Evolutionary conservation across 2,329 filamentous ascomycete species (phyloP).

Genomic region (Stemphylium vesicarium): DNA sequence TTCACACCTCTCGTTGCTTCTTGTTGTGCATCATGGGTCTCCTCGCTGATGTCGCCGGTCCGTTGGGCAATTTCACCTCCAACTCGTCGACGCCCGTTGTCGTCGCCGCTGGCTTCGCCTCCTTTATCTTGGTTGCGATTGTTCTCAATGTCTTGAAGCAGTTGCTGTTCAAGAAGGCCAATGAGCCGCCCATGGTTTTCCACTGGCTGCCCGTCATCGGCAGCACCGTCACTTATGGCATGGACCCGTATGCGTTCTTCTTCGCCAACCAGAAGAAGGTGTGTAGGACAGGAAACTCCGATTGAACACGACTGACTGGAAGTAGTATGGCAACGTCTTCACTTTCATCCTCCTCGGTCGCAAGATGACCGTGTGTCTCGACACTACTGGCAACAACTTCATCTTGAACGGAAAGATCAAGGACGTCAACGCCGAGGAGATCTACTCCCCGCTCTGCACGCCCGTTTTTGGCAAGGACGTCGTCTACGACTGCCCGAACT

Average conservation of each 20-base stretch:
- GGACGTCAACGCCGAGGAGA: constrained; percentile 89
- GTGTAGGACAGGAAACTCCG: constrained; percentile 19
- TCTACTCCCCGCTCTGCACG: constrained; percentile 77
- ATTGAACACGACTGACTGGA: constrained; percentile 25
- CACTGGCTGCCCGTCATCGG: constrained; percentile 76
- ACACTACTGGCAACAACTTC: constrained; percentile 85
- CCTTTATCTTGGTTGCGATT: constrained; percentile 64
- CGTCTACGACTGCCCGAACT: constrained; percentile 88
- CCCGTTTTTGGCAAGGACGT: constrained; percentile 82
- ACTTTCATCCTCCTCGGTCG: constrained; percentile 88
- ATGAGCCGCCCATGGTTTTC: constrained; percentile 68
- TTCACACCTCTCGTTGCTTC: constrained; percentile 6
- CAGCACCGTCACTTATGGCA: constrained; percentile 92
- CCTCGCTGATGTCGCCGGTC: constrained; percentile 56
- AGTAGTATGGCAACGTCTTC: constrained; percentile 84
- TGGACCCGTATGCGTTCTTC: constrained; percentile 92
- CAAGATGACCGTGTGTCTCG: constrained; percentile 86
- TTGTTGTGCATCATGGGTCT: constrained; percentile 56
- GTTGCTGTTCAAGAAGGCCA: constrained; percentile 79
- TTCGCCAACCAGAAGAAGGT: constrained; percentile 75
- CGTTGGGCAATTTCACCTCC: constrained; percentile 55
- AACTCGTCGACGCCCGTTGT: constrained; percentile 53
- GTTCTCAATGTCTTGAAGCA: constrained; percentile 81
- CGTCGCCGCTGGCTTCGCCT: constrained; percentile 51
- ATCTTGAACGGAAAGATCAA: constrained; percentile 89